Evolutionary conservation across 2,329 filamentous ascomycete species (phyloP).

Genomic region (Monilinia polystroma): DNA sequence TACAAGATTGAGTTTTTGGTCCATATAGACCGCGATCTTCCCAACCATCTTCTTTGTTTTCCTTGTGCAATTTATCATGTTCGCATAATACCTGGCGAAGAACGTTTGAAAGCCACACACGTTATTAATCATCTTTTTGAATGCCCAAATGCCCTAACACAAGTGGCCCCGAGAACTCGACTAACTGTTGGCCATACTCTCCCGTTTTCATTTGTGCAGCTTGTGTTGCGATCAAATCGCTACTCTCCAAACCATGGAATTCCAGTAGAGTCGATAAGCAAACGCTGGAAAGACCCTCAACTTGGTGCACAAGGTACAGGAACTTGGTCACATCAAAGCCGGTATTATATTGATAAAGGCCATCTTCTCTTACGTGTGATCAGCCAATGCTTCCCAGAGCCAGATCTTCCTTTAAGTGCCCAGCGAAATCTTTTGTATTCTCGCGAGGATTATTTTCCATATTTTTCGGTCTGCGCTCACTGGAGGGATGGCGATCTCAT

Average conservation of each 20-base stretch:
- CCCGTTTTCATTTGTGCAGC: conserved; percentile 58
- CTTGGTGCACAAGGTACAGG: conserved; percentile 41
- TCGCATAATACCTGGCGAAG: conserved; percentile 52
- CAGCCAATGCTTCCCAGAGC: conserved; percentile 52
- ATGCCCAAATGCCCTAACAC: conserved; percentile 54
- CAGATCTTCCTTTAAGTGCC: conserved; percentile 51
- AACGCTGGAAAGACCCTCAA: conserved; percentile 50
- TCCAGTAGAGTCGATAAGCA: conserved; percentile 46
- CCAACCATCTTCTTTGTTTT: conserved; percentile 59
- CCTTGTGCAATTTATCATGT: conserved; percentile 56
- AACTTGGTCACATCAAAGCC: conserved; percentile 54
- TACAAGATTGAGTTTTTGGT: conserved; percentile 52
- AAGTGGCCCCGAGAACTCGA: conserved; percentile 51
- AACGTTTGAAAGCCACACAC: conserved; percentile 53
- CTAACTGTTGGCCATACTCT: conserved; percentile 55
- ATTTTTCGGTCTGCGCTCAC: conserved; percentile 61
- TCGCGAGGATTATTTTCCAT: conserved; percentile 59
- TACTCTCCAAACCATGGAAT: conserved; percentile 51
- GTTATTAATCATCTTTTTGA: conserved; percentile 56
- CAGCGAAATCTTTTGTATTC: conserved; percentile 58
- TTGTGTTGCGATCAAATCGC: conserved; percentile 51
- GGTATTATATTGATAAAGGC: conserved; percentile 53
- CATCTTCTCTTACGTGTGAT: conserved; percentile 58
- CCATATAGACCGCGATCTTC: conserved; percentile 50
- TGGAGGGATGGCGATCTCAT: conserved; percentile 62